Base-by-base conservation (phyloP, 2,329 filamentous ascomycete genomes). In the Claviceps sp. region DNA sequence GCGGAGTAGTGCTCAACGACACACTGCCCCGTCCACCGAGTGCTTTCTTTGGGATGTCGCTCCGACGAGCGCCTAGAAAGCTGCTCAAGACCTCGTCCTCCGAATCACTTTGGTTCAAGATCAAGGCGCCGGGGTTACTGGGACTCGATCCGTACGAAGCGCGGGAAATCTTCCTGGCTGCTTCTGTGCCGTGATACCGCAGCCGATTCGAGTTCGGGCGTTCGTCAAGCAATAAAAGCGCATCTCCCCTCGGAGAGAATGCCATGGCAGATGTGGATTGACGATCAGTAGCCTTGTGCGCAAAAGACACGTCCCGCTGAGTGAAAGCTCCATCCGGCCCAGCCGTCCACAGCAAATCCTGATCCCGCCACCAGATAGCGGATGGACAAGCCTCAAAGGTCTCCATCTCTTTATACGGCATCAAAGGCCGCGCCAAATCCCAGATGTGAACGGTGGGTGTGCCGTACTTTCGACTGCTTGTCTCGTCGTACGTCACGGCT, bases 321-420 rank as follows among this genome's bases (percentile, higher is more conserved):
- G 73, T 76, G 54, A 86, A 83, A 3, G 74, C 62, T 0, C 79
- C 78, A 56, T 85, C 81, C 23, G 71, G 73, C 1, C 80, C 80
- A 6, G 75, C 81, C 1, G 80, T 82, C 82, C 82, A 86, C 1
- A 86, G 65, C 45, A 83, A 71, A 55, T 84, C 80, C 54, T 80
- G 76, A 55, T 81, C 75, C 52, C 78, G 78, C 82, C 82, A 86
- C 6, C 82, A 64, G 16, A 85, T 62, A 1, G 74, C 74, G 8
- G 72, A 74, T 1, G 81, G 81, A 2, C 79, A 75, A 29, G 62
- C 70, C 22, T 78, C 74, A 56, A 83, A 84, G 40, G 75, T 67
- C 53, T 82, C 77, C 46, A 85, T 74, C 57, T 82, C 78, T 56
- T 83, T 82, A 60, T 82, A 84, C 0, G 82, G 80, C 70, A 85